phyloP scores from a whole-genome alignment of 441 rosid species.

The Isatis lusitanica region DNA sequence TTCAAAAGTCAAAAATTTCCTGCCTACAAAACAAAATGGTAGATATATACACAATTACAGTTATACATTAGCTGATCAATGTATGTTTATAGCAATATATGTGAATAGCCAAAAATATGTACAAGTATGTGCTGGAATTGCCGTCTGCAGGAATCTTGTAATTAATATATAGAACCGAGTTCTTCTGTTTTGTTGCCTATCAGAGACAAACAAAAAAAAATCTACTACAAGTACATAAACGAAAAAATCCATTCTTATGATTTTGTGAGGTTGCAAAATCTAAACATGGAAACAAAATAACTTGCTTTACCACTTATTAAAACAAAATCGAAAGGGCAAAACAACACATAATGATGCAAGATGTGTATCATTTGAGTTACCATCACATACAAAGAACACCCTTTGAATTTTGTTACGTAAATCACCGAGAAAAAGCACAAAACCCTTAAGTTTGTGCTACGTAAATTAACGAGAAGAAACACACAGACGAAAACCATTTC shows the following conservation, averaged over 20 bases:
- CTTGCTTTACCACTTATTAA: slow-evolving; percentile 18
- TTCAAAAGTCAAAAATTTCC: slow-evolving; percentile 22
- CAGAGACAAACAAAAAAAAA: background rate
- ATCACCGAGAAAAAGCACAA: background rate
- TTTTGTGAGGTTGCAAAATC: background rate
- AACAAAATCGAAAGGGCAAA: slow-evolving; percentile 28
- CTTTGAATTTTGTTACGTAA: background rate
- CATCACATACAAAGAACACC: background rate
- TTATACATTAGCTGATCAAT: slow-evolving; percentile 14
- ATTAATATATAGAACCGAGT: background rate
- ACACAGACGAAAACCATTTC: background rate
- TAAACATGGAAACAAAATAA: slow-evolving; percentile 21
- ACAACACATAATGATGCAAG: slow-evolving; percentile 25
- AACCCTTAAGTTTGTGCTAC: background rate
- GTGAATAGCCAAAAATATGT: background rate
- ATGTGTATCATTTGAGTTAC: slow-evolving; percentile 19
- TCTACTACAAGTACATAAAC: too few species aligned
- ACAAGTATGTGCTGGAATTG: slow-evolving; percentile 6
- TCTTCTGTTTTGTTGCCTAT: background rate
- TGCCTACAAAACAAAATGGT: slow-evolving; percentile 4
- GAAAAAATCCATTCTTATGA: background rate
- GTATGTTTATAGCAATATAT: background rate
- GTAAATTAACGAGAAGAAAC: background rate
- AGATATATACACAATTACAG: slow-evolving; percentile 27
- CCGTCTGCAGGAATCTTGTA: background rate